phyloP scores from a whole-genome alignment of 2,329 filamentous ascomycete species.

The Nemania abortiva region DNA sequence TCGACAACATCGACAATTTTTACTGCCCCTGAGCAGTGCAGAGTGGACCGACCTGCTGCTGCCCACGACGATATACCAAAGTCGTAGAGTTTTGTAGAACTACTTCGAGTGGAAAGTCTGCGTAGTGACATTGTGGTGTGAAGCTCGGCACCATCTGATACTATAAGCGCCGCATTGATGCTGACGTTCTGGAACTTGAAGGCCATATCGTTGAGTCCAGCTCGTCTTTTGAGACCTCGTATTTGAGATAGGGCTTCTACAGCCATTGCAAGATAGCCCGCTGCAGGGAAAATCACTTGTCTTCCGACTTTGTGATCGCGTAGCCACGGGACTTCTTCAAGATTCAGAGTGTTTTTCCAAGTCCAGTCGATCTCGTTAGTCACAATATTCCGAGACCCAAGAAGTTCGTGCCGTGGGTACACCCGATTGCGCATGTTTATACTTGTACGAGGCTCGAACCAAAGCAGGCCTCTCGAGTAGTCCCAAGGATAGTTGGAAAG shows the following conservation, averaged over 20 bases:
- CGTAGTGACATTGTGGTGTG: conserved; percentile 36
- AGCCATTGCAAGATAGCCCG: conserved; percentile 37
- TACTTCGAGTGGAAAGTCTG: conserved; percentile 24
- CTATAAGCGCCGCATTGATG: conserved; percentile 2
- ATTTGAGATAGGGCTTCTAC: conserved; percentile 34
- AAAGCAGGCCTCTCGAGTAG: background rate
- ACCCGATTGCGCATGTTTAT: background rate
- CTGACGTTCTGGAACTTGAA: conserved; percentile 16
- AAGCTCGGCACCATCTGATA: background rate
- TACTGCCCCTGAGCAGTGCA: conserved; percentile 34
- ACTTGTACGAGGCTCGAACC: conserved; percentile 14
- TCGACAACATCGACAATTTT: background rate
- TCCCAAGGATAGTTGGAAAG: conserved; percentile 14
- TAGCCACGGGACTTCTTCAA: conserved; percentile 40
- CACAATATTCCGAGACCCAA: background rate
- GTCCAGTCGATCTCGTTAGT: conserved; percentile 33
- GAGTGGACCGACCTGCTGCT: conserved; percentile 8
- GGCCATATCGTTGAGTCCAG: background rate
- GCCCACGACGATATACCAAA: conserved; percentile 39
- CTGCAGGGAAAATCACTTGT: conserved; percentile 40
- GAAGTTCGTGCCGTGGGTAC: background rate
- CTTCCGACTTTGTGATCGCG: conserved; percentile 39
- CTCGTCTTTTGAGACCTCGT: too few relatives aligned
- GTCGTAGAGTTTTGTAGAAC: conserved; percentile 34
- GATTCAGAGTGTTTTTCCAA: conserved; percentile 40